Evolutionary conservation across 768 basidiomycete species (phyloP), one percentile per base, ranked within the genome.

Genomic region (Strobilomyces dryophilus): DNA sequence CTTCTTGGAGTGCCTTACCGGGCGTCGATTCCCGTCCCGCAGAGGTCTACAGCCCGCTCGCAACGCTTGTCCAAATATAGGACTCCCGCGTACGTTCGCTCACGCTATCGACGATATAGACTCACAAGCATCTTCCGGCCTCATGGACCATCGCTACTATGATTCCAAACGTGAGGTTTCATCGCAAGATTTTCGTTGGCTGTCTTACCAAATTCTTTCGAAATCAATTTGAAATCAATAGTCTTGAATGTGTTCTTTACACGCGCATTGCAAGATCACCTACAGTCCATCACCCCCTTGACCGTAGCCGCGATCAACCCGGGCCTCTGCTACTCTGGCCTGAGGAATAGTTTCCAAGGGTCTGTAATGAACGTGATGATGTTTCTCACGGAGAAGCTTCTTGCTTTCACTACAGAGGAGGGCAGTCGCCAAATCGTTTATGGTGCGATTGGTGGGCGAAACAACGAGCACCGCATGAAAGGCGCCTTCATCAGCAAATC

Each of bases 341-440:
- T 72, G 34, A 47, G 56, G 10, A 62, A 60, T 12, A 10, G 18
- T 12, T 3, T 47, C 5, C 49, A 24, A 27, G 50, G 43, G 9
- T 10, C 9, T 1, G 0, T 52, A 3, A 0, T 32, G n/a, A 40
- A 18, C 24, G 7, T 39, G 20, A 0, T 52, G 8, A 26, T 35
- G 4, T 1, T 34, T 21, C 2, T 65, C n/a, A 44, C 53, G 51
- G 54, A 65, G 27, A 36, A 20, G 0, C 24, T 49, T 11, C 48
- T 61, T 5, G 56, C 63, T 8, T 15, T 58, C 58, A 65, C 67
- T 0, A 15, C 64, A 0, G 67, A 73, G 51, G 60, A 71, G 40
- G 74, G 73, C 1, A 68, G 69, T 31, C 71, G 73, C 14, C 64
- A 69, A 44, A 59, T 75, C 24, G 41, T 75, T 4, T 72, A 63